Conservation (phyloP, 2,329 filamentous ascomycete species). For the Rhytidhysteron rufulum region DNA sequence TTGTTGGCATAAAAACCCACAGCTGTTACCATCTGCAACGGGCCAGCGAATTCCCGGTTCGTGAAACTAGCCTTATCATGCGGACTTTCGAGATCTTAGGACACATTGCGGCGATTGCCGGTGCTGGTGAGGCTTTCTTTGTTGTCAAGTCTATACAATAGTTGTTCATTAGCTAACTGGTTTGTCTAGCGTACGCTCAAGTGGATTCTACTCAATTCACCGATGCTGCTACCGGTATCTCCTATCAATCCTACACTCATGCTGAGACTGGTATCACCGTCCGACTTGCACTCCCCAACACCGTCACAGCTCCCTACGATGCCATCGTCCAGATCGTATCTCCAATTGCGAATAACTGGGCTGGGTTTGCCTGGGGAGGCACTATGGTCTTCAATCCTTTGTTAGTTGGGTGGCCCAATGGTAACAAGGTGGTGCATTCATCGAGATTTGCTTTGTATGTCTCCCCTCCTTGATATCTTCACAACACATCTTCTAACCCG, state of each 20-base stretch:
- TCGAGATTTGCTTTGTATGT: slow-evolving; percentile 30
- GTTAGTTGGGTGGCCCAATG: slow-evolving; percentile 29
- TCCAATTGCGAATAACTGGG: slow-evolving; percentile 22
- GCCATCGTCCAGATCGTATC: slow-evolving; percentile 27
- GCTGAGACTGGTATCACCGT: slow-evolving; percentile 24
- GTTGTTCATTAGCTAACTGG: no score
- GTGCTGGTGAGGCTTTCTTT: no score
- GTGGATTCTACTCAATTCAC: slow-evolving; percentile 27
- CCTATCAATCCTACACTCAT: slow-evolving; percentile 26
- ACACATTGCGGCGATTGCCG: no score
- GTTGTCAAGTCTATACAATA: no score
- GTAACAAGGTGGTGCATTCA: slow-evolving; percentile 21
- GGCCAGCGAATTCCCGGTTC: no score
- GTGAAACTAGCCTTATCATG: no score
- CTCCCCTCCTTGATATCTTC: neutral
- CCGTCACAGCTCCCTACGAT: slow-evolving; percentile 26
- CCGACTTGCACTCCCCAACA: slow-evolving; percentile 27
- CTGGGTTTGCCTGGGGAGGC: slow-evolving; percentile 29
- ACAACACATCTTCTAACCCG: slow-evolving; percentile 12
- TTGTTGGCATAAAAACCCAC: no score
- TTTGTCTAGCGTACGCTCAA: no score
- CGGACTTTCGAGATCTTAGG: no score
- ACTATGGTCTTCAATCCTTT: slow-evolving; percentile 32
- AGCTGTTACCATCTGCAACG: no score
- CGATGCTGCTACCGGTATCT: slow-evolving; percentile 27